Percentiles rank a stretch among this genome's conserved stretches.
Conservation (phyloP, 2,329 filamentous ascomycete genomes). For the Pseudogymnoascus pannorum region DNA sequence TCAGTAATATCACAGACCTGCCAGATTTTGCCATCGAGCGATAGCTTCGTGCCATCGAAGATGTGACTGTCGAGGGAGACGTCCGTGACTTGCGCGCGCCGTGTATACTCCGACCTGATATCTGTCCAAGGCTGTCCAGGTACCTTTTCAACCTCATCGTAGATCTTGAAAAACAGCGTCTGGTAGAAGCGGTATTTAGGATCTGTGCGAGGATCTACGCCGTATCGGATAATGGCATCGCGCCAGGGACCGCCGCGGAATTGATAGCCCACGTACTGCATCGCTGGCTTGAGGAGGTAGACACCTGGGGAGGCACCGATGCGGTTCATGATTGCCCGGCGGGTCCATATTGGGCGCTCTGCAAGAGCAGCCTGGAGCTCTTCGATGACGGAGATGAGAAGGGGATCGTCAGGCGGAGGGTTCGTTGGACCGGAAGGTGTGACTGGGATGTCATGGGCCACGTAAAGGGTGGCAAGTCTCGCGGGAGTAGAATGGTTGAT, state of each 20-base stretch:
- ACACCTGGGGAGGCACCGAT: constrained; percentile 46
- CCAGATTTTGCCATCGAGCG: constrained; percentile 81
- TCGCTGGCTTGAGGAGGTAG: constrained; percentile 61
- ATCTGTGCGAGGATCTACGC: constrained; percentile 74
- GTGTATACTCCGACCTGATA: constrained; percentile 13
- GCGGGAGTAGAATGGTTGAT: constrained; percentile 21
- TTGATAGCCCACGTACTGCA: constrained; percentile 82
- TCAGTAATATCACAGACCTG: constrained; percentile 91
- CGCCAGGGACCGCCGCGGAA: constrained; percentile 90
- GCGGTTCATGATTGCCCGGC: constrained; percentile 70
- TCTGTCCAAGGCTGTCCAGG: constrained; percentile 16
- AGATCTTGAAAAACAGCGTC: constrained; percentile 76
- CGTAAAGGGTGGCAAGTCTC: constrained; percentile 20
- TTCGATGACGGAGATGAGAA: constrained; percentile 57
- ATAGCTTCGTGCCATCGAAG: constrained; percentile 72
- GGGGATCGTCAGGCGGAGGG: constrained; percentile 34
- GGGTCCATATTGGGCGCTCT: constrained; percentile 76
- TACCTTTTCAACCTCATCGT: constrained; percentile 21
- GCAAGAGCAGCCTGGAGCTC: constrained; percentile 60
- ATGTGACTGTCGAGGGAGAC: constrained; percentile 52
- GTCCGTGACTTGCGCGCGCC: constrained; percentile 17
- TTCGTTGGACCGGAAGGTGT: constrained; percentile 17
- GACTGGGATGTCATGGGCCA: constrained; percentile 17
- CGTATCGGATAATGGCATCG: constrained; percentile 78
- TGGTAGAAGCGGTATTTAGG: constrained; percentile 77